These are phyloP conservation scores for Waitea zeae DNA, from an alignment of 1,284 basidiomycete genomes.

Conservation along the genomic window DNA sequence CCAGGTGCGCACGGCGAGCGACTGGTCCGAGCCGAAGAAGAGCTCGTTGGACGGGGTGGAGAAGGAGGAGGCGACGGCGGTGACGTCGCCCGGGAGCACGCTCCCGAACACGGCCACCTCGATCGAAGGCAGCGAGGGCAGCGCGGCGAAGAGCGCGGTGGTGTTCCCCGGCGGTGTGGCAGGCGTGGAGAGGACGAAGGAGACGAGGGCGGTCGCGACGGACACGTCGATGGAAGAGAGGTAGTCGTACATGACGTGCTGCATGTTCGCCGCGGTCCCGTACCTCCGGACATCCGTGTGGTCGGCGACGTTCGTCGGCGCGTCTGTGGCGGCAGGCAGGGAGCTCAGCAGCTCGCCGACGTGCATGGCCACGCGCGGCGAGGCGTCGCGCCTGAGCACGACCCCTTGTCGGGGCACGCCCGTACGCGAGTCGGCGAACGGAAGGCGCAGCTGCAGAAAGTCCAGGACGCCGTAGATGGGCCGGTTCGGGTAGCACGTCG, in stretches of 20 bases:
- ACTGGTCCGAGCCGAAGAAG: constrained; percentile 40
- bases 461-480: constrained; percentile 49
- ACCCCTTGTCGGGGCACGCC: constrained; percentile 30
- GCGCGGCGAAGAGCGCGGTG: constrained; percentile 19
- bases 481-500: constrained; percentile 32
- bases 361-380: constrained; percentile 29
- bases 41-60: constrained; percentile 27
- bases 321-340: constrained; percentile 16
- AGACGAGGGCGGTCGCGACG: constrained; percentile 27
- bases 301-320: constrained; percentile 13
- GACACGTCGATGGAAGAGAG: constrained; percentile 31
- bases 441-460: constrained; percentile 32
- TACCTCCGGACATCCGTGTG: constrained; percentile 31
- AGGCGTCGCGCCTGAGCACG: constrained; percentile 23
- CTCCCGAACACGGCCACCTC: constrained; percentile 47
- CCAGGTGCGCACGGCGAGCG: constrained; percentile 32
- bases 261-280: constrained; percentile 31
- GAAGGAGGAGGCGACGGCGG: constrained; percentile 31
- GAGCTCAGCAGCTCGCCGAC: constrained; percentile 30
- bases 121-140: constrained; percentile 29
- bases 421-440: constrained; percentile 27
- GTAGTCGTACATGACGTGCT: constrained; percentile 41
- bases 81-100: constrained; percentile 27
- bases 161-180: constrained; percentile 24
- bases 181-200: constrained; percentile 24